Base-by-base conservation (phyloP, 768 basidiomycete species). In the Lactifluus echinatus region DNA sequence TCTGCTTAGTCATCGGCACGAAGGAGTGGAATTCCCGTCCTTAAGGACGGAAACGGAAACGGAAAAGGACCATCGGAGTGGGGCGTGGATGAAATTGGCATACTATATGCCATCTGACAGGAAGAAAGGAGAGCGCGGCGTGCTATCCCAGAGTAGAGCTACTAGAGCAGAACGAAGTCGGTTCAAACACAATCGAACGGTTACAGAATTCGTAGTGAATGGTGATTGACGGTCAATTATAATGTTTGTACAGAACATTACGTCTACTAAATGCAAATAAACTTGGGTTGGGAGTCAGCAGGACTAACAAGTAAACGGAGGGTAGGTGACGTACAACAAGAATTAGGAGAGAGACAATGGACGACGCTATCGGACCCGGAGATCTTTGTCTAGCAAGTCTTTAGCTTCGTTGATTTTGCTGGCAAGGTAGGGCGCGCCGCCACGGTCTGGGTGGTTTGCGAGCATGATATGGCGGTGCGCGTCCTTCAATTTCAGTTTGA, bases 341-440 rank as follows among this genome's bases (percentile, higher is more conserved):
- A 31, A 26, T 11, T 17, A 42, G 26, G 47, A 44, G 45, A 26
- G 43, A 45, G 45, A 52, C 28, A 21, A 54, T 40, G 19, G 29
- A 49, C 51, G 26, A 29, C 4, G 53, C 62, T 62, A 70, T 59
- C 67, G 58, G 64, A 75, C 80, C 51, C 79, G 78, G 50, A 86
- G 84, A n/a, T 78, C 77, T 69, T 87, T 90, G 33, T 96, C 93
- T 46, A 96, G 70, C 56, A 95, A 63, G 66, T 93, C 95, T 69
- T 96, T 97, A 0, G 95, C 96, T 68, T 99, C 96, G 71, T 99
- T 99, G 61, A 98, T 95, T 79, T 99, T 98, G 66, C 92, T 93
- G 12, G 96, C 94, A 49, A 98, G 74, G 72, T 97, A 99, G 7
- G 96, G 96, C n/a, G 93, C 90, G 29, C 96, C 96, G 33, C 96